phyloP scores from a whole-genome alignment of 805 yeast genomes.

The Hanseniaspora hatyaiensis region DNA sequence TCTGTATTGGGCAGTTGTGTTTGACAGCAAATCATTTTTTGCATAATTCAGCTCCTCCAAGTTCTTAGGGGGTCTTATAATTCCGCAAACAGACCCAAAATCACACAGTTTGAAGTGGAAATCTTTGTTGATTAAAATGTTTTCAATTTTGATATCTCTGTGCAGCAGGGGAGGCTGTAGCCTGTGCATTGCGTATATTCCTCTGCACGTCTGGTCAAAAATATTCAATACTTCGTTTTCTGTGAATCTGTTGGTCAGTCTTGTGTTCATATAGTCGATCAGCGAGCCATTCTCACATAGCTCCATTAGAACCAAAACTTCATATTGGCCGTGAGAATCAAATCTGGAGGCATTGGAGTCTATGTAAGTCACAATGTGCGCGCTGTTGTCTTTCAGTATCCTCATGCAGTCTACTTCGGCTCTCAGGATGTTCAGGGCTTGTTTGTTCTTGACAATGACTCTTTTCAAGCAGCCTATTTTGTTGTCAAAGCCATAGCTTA shows the following conservation, averaged over 20 bases:
- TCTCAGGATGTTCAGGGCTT: slow-evolving; percentile 64
- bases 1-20: slow-evolving; percentile 77
- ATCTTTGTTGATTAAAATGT: slow-evolving; percentile 50
- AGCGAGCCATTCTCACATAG: slow-evolving; percentile 63
- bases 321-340: slow-evolving; percentile 46
- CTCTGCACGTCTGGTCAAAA: slow-evolving; percentile 58
- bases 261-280: slow-evolving; percentile 67
- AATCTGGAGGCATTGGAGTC: slow-evolving; percentile 89
- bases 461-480: slow-evolving; percentile 78
- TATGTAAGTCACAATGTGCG: slow-evolving; percentile 74
- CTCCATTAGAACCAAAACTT: slow-evolving; percentile 71
- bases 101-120: slow-evolving; percentile 63
- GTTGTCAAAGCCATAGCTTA: slow-evolving; percentile 44
- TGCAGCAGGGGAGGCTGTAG: slow-evolving; percentile 60
- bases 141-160: slow-evolving; percentile 73
- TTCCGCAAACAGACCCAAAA: slow-evolving; percentile 67
- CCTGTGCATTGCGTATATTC: slow-evolving; percentile 69
- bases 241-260: slow-evolving; percentile 52
- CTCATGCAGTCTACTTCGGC: slow-evolving; percentile 98
- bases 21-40: slow-evolving; percentile 59
- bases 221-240: slow-evolving; percentile 59
- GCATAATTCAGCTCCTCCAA: slow-evolving; percentile 48
- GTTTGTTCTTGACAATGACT: slow-evolving; percentile 88
- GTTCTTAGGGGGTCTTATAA: slow-evolving; percentile 49
- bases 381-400: slow-evolving; percentile 56